Conservation (phyloP, 2,329 filamentous ascomycete genomes). For the Penicillium brevicompactum region DNA sequence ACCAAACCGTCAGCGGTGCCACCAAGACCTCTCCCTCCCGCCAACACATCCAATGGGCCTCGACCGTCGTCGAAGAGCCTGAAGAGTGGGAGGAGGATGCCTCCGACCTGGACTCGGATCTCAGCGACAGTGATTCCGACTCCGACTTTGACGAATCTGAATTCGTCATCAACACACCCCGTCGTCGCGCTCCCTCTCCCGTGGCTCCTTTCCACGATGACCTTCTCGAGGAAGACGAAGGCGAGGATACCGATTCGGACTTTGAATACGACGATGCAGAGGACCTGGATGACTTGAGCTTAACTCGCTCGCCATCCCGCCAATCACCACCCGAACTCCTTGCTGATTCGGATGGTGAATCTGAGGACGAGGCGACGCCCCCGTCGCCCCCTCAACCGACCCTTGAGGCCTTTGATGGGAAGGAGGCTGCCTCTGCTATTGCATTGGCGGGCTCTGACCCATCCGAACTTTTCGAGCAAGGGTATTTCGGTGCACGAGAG, state of each 20-base stretch:
- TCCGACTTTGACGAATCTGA: slow-evolving; percentile 49
- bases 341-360: slow-evolving; percentile 65
- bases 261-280: slow-evolving; percentile 60
- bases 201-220: slow-evolving; percentile 33
- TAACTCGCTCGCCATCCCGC: slow-evolving; percentile 71
- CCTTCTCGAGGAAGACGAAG: slow-evolving; percentile 34
- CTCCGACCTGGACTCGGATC: slow-evolving; percentile 56
- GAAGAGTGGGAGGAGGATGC: slow-evolving; percentile 72
- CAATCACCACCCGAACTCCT: slow-evolving; percentile 70
- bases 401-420: slow-evolving; percentile 63
- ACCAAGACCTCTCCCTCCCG: slow-evolving; percentile 55
- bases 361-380: slow-evolving; percentile 73
- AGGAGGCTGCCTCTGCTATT: slow-evolving; percentile 52
- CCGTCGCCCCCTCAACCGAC: slow-evolving; percentile 64
- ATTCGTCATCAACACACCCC: slow-evolving; percentile 40
- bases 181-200: slow-evolving; percentile 35
- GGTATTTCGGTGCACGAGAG: slow-evolving; percentile 51
- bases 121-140: slow-evolving; percentile 47
- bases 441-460: slow-evolving; percentile 39
- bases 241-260: slow-evolving; percentile 58
- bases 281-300: slow-evolving; percentile 61
- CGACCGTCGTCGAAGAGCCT: slow-evolving; percentile 71
- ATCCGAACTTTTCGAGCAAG: slow-evolving; percentile 49
- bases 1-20: slow-evolving; percentile 84
- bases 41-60: slow-evolving; percentile 84